Base-by-base conservation (phyloP, 352 stramenopile genomes). In the Pythium sp. region DNA sequence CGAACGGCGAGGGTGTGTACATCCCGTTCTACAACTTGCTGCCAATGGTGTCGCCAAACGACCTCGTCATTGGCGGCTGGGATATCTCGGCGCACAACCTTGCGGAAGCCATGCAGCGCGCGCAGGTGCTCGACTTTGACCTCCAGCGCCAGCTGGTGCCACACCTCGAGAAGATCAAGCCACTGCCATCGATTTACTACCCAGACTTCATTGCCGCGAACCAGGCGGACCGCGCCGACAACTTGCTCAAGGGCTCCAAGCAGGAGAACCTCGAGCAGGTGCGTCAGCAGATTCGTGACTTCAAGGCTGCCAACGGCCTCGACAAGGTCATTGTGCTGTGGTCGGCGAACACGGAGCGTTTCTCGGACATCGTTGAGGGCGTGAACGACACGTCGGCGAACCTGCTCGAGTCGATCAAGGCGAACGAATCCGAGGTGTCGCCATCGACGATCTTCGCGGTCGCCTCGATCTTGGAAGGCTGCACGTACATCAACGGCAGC, bases 341-440 rank as follows among this genome's bases (percentile, higher is more conserved):
- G 98, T 99, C 97, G 58, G 98, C 98, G 72, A 99, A 99, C 88
- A 99, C 98, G 38, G 98, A 99, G 80, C 94, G 98, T 51, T 99
- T 99, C 75, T 95, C 95, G 30, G 96, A 98, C 71, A 95, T 99
- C 26, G 82, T 99, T 53, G 95, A 98, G 71, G 98, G 98, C 67
- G 85, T 99, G 51, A 99, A 99, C 85, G 97, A 99, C 84, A 99
- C 97, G 53, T 92, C 95, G 34, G 96, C 98, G 57, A 99, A 99
- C 77, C 78, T 99, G 51, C 81, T 99, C 34, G 88, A 91, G 65
- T 95, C 96, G 66, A 99, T 99, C 80, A 87, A 98, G 78, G 88
- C 92, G 43, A 82, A 93, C 55, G 95, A 99, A 71, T 80, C 91
- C 3, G 97, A 99, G 84, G 78, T 99, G 26, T 97, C 95, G 70